These are phyloP conservation scores for Raphanus hybrid DNA, from an alignment of 441 rosid genomes.

Conservation along the genomic window DNA sequence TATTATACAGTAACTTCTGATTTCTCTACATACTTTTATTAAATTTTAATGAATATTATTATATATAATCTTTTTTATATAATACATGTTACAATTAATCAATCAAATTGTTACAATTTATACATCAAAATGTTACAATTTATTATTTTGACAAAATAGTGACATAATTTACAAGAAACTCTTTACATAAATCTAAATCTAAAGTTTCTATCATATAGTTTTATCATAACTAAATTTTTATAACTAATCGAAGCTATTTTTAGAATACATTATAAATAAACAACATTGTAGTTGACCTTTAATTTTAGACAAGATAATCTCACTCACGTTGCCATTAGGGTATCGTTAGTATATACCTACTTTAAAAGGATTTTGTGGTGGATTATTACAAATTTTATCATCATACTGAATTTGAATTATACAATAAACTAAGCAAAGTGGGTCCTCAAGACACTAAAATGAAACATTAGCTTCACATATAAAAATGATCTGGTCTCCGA, in stretches of 20 bases:
- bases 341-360: not conserved
- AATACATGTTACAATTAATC: too few species aligned
- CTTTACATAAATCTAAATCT: too few species aligned
- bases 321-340: slow-evolving; percentile 6
- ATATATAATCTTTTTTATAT: too few species aligned
- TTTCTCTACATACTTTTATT: too few species aligned
- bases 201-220: too few species aligned
- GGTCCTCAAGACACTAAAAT: not conserved
- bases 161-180: too few species aligned
- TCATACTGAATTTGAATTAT: not conserved
- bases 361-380: not conserved
- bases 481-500: not conserved
- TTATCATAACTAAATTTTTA: too few species aligned
- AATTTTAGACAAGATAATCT: not conserved
- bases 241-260: not conserved
- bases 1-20: not conserved
- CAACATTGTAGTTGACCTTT: not conserved
- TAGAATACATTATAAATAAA: not conserved
- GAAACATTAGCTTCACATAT: not conserved
- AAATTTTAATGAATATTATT: too few species aligned
- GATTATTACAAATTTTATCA: not conserved
- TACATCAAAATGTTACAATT: too few species aligned
- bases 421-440: not conserved
- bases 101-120: too few species aligned
- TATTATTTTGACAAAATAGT: too few species aligned